Base-by-base conservation (phyloP, 2,329 filamentous ascomycete species). In the Venturia oleaginea region DNA sequence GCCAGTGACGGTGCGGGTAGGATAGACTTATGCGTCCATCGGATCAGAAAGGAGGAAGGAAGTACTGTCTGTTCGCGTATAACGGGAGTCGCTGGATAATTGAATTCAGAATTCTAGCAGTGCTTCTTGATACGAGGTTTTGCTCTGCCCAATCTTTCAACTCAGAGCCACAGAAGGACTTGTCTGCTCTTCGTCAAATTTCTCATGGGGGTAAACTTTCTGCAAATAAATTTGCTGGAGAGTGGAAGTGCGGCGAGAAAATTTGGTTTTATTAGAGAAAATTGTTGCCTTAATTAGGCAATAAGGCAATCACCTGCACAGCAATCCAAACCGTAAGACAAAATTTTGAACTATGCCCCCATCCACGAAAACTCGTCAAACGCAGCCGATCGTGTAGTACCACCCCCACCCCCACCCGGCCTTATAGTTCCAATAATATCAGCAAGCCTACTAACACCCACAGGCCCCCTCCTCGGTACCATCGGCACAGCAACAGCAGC, bases 121-220 rank as follows among this genome's bases (percentile, higher is more conserved):
- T 32, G 60, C 60, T 62, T 62, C 60, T 62, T 62, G 60, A 32
- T 43, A 37, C 40, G 43, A 24, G 17, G 27, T n/a, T 51, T 62
- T 4, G 40, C 27, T 48, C 43, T 62, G 38, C 60, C 60, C 40
- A 48, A 42, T 46, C 32, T 46, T 62, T 46, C 60, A 62, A 62
- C 60, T 43, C 43, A 30, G 60, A 62, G 60, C 40, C 43, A 62
- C 60, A 32, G 60, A 62, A 27, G 60, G 27, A 62, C 13, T 19
- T 22, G 60, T 17, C 38, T 62, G 38, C 60, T 62, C 60, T 27
- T 46, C 38, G 60, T 62, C 60, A 62, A 62, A 62, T 62, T 62
- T 61, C 37, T 61, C 51, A 57, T 57, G 51, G 51, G 51, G 51
- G 51, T 57, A 34, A 57, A 57, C 51, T 57, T 57, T 57, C 51